Evolutionary conservation across 2,329 filamentous ascomycete genomes (phyloP).

Genomic region (Calonectria pseudoturangicola): DNA sequence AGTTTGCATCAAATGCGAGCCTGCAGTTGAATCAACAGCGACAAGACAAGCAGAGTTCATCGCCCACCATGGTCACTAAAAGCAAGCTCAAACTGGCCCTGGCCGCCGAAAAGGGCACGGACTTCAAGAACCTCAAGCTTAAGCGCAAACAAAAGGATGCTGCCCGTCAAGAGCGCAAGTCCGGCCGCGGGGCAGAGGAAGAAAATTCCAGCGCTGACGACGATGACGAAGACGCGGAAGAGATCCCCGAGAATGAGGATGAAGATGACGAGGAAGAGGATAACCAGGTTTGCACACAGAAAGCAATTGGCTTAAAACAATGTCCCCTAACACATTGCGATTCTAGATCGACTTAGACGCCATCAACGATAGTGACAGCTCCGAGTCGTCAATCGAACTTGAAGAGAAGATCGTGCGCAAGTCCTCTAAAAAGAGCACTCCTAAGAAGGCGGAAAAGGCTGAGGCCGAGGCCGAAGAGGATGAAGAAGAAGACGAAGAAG

Average conservation of each 20-base stretch:
- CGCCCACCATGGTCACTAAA: conserved; percentile 63
- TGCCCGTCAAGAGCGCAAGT: conserved; percentile 61
- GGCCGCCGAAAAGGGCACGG: conserved; percentile 72
- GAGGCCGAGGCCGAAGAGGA: conserved; percentile 42
- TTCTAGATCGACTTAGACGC: conserved; percentile 71
- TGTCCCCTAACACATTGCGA: conserved; percentile 16
- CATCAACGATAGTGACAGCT: conserved; percentile 77
- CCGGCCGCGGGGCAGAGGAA: conserved; percentile 51
- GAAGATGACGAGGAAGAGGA: conserved; percentile 59
- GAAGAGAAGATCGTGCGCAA: conserved; percentile 80
- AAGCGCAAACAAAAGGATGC: conserved; percentile 68
- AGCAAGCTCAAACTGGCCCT: conserved; percentile 73
- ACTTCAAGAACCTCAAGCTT: conserved; percentile 71
- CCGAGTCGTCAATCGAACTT: conserved; percentile 85
- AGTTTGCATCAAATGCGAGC: conserved; percentile 40
- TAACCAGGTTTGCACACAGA: conserved; percentile 51
- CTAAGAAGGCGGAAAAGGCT: conserved; percentile 60
- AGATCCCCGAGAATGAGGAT: conserved; percentile 60
- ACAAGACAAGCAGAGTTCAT: conserved; percentile 40
- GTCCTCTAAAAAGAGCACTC: conserved; percentile 66
- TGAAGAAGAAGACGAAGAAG: conserved; percentile 65
- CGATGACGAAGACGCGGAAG: conserved; percentile 46
- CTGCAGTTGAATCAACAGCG: conserved; percentile 25
- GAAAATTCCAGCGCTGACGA: conserved; percentile 57
- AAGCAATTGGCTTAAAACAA: conserved; percentile 13